Base-by-base conservation (phyloP, 768 basidiomycete genomes). In the Melanogaster broomeanus region DNA sequence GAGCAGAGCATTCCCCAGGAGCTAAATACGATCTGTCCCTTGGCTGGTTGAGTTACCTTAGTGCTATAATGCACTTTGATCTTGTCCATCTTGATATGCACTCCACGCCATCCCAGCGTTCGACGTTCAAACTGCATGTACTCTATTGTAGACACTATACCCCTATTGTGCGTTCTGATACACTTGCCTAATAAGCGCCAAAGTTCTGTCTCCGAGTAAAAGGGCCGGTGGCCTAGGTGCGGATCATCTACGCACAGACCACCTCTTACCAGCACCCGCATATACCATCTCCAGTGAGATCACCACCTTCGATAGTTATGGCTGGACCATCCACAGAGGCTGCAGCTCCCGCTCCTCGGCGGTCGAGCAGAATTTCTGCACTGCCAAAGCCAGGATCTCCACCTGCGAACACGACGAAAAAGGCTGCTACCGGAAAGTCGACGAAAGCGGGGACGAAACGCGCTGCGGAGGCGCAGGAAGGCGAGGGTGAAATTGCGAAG, bases 291-390 rank as follows among this genome's bases (percentile, higher is more conserved):
- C 21, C n/a, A 42, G 21, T 7, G 37, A 42, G n/a, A 5, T 37
- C 11, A 15, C 12, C 35, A 30, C 25, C 24, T 24, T 18, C 31
- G 12, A 18, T n/a, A 16, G 1, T 22, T 30, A 64, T 65, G 62
- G 44, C 51, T 28, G 60, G 56, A 38, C 3, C 15, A 6, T 33
- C 31, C 1, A 15, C 22, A 6, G 61, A 63, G 3, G n/a, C 18
- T 15, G 73, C 77, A 39, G 13, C 16, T 18, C 9, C 27, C 12
- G 42, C 56, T 13, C 77, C 79, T 9, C 73, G 84, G 53, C 74
- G 85, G 49, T 87, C 85, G 4, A 74, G 76, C 15, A 70, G 85
- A 45, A 77, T 85, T 49, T 79, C 81, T 4, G 65, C 77, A 6
- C 75, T 77, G 52, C 76, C 77, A 31, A 74, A 71, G 49, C 64